Evolutionary conservation across 257 asterid genomes (phyloP).

Genomic region (Mentha longifolia): DNA sequence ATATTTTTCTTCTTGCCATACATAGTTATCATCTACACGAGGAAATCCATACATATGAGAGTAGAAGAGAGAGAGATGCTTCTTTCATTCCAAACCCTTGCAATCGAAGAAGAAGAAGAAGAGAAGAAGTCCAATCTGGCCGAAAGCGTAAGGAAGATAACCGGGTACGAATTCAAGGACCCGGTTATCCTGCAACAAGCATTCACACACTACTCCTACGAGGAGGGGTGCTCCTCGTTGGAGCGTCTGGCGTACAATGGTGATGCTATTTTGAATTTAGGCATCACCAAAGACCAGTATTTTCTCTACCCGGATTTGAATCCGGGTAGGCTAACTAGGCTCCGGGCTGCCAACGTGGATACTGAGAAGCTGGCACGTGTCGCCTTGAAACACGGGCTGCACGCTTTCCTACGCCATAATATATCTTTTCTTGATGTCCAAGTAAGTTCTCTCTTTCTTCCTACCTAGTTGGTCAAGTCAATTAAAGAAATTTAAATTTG

Average conservation of each 20-base stretch:
- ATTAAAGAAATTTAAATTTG: background rate
- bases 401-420: conserved; percentile 44
- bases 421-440: conserved; percentile 39
- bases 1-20: background rate
- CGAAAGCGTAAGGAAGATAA: background rate
- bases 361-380: conserved; percentile 69
- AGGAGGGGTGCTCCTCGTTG: conserved; percentile 23
- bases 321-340: conserved; percentile 47
- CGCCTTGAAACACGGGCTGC: conserved; percentile 38
- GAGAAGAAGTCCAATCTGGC: background rate
- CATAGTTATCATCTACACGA: background rate
- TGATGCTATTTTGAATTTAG: conserved; percentile 42
- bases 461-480: too few relatives aligned
- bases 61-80: background rate
- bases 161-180: conserved; percentile 46
- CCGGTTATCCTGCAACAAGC: conserved; percentile 41
- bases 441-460: conserved; percentile 30
- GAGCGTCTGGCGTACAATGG: conserved; percentile 54
- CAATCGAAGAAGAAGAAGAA: conserved; percentile 3
- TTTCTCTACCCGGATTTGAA: conserved; percentile 35
- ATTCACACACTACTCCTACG: conserved; percentile 45
- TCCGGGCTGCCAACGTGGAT: conserved; percentile 61
- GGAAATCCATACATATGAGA: background rate
- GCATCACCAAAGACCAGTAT: conserved; percentile 34
- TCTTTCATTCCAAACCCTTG: background rate